Evolutionary conservation across 2,329 filamentous ascomycete genomes (phyloP), one percentile per base, ranked within the genome.

Genomic region (Tolypocladium paradoxum): DNA sequence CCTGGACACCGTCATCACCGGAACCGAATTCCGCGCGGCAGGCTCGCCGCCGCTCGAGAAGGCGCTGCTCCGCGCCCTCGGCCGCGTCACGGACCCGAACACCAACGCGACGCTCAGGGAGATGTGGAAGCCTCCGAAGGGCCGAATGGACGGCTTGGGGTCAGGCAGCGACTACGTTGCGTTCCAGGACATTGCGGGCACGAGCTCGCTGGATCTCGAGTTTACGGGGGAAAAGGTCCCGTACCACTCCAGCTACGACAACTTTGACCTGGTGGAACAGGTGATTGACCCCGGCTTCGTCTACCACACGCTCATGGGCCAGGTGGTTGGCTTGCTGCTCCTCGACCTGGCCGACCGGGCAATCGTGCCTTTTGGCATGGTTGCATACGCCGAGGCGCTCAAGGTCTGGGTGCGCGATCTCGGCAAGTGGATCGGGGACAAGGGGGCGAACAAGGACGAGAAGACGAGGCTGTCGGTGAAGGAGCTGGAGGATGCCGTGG

Each of bases 151-250:
- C 47, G 81, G 82, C 2, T 76, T 95, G 0, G 89, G 85, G 14
- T 84, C 83, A 5, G 84, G 80, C 11, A 87, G 89, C 59, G 93
- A 97, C 68, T 93, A 89, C 62, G 87, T 90, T 3, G 83, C 90
- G 2, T 99, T 97, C 68, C 92, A 95, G 69, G 82, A 92, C 65
- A 88, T 97, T 50, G 90, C 89, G 0, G 93, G 93, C 51, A 90
- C 84, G 8, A 92, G 90, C 46, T 91, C 88, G 12, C 76, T 99
- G 53, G 90, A 97, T 66, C 81, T 99, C 58, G 79, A 82, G 31
- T 97, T 99, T 64, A 62, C 73, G 37, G 87, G 87, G 46, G 73
- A 78, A 8, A 69, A 73, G 12, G 86, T 79, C 61, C 89, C 91
- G 0, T 83, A 85, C 50, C 85, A 90, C 68, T 91, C 87, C 55